These are phyloP conservation scores for Moesziomyces globuligerus DNA, from an alignment of 1,284 basidiomycete genomes.

Conservation along the genomic window DNA sequence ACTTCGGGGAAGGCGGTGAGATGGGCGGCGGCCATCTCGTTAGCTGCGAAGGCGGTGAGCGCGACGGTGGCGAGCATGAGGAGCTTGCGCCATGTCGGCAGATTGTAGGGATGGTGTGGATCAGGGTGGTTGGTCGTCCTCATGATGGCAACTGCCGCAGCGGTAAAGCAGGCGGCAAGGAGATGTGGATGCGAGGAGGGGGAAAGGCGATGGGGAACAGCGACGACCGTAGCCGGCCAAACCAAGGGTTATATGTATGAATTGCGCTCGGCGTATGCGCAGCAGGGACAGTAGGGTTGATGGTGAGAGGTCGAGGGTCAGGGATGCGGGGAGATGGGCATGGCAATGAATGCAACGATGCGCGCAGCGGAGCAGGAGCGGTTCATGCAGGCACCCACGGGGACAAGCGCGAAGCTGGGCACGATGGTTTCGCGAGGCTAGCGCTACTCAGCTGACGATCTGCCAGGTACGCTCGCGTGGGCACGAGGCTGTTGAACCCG, in stretches of 20 bases:
- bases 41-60: conserved; percentile 59
- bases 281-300: neutral
- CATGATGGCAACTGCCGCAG: conserved; percentile 10
- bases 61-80: conserved; percentile 59
- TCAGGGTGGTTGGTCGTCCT: conserved; percentile 38
- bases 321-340: neutral
- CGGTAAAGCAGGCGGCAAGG: neutral
- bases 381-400: neutral
- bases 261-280: neutral
- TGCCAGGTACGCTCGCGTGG: conserved; percentile 1
- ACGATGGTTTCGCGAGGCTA: neutral
- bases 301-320: neutral
- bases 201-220: no score
- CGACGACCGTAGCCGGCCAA: neutral
- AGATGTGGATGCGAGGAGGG: neutral
- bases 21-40: conserved; percentile 59
- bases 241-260: neutral
- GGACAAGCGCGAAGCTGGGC: no score
- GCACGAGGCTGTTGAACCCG: no score
- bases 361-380: neutral
- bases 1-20: conserved; percentile 53
- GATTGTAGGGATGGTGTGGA: conserved; percentile 49
- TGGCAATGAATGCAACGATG: neutral
- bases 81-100: conserved; percentile 60
- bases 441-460: conserved; percentile 3